These are phyloP conservation scores for Arabidopsis suecica DNA, from an alignment of 345 rosid species.

Conservation along the genomic window DNA sequence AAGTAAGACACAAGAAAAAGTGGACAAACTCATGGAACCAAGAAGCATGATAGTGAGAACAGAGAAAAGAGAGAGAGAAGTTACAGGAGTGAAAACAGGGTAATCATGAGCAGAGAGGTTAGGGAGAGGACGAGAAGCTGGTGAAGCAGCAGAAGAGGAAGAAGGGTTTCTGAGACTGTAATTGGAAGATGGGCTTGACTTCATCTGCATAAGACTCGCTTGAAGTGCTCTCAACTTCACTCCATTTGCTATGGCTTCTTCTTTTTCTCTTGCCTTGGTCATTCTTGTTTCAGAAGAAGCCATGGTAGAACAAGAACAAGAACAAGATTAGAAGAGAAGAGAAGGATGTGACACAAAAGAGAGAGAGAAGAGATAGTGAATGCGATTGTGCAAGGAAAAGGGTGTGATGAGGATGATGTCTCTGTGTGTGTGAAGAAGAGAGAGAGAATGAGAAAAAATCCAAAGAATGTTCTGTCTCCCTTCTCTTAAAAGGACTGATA, in stretches of 20 bases:
- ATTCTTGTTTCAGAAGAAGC: constrained; percentile 55
- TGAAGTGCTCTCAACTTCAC: constrained; percentile 85
- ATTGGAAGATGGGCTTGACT: constrained; percentile 63
- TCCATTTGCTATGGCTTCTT: constrained; percentile 89
- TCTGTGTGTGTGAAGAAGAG: constrained; percentile 34
- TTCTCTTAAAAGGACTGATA: constrained; percentile 46
- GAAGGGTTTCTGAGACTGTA: constrained; percentile 47
- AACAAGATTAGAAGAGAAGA: constrained; percentile 29
- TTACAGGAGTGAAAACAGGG: constrained; percentile 96
- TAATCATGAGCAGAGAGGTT: constrained; percentile 87
- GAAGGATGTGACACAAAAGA: constrained; percentile 27
- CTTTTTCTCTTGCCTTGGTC: constrained; percentile 55
- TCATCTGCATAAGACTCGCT: constrained; percentile 65
- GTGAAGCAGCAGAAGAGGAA: constrained; percentile 59
- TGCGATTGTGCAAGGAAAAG: constrained; percentile 32
- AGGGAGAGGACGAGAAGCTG: constrained; percentile 61
- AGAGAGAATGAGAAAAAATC: constrained; percentile 42
- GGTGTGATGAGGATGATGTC: constrained; percentile 50
- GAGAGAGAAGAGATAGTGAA: constrained; percentile 36
- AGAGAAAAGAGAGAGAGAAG: constrained; percentile 36
- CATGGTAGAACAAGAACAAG: constrained; percentile 49
- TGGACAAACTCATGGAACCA: constrained; percentile 15
- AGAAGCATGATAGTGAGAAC: neutral
- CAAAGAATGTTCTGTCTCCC: constrained; percentile 55
- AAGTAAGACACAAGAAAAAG: constrained; percentile 17